Base-by-base conservation (phyloP, 78 protist species). In the Anaeramoeba flamelloides region DNA sequence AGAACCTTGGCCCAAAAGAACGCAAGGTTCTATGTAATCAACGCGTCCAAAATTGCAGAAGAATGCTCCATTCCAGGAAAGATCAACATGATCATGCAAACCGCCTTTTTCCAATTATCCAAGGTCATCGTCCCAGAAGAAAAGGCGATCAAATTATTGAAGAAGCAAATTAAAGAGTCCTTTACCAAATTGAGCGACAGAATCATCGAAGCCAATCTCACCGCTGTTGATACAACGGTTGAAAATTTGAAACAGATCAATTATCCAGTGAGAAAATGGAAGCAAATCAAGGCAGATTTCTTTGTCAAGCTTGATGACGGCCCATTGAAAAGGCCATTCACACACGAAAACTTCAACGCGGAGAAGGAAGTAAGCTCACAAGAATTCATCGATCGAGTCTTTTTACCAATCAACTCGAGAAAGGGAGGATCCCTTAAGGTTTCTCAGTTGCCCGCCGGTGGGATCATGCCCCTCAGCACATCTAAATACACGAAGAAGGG, bases 71-170 rank as follows among this genome's bases (percentile, higher is more conserved):
- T 87, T 26, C 85, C 88, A 32, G 22, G 34, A 26, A 41, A 75
- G 34, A 83, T 90, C 77, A 87, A 87, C 80, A 87, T 81, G 88
- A 41, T 90, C 84, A 86, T 90, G 91, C 91, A 90, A 41, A 38
- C 89, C 1, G 81, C 38, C 37, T 90, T 87, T 88, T 90, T 86
- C 86, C n/a, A 77, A 39, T 87, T 86, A 40, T 77, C 91, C 36
- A 39, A 65, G 4, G 91, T 87, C 38, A 1, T 85, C 39, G n/a
- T n/a, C n/a, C 90, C 90, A 3, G 69, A 82, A 39, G 90, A 89
- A 34, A n/a, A 82, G 26, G 92, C 92, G 17, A 79, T 89, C 36
- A 36, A 3, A 40, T 39, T 84, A 22, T 76, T 89, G 41, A 84
- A 87, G 81, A 53, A 86, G 41, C n/a, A 78, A 30, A 80, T 89